Base-by-base conservation (phyloP, 2,329 filamentous ascomycete genomes). In the Septoria petroselini region DNA sequence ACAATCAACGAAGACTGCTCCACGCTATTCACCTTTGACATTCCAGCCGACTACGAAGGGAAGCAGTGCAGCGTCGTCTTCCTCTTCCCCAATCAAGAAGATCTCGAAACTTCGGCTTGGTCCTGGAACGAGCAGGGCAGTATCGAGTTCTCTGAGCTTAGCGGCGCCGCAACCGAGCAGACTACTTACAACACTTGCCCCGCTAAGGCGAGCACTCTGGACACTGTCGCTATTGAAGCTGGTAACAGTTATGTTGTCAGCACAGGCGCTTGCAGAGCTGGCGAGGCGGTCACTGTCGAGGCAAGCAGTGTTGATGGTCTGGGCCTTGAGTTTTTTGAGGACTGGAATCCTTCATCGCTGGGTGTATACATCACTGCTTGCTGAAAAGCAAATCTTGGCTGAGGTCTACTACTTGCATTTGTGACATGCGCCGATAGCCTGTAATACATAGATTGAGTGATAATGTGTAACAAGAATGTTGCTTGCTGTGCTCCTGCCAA, bases 21-120 rank as follows among this genome's bases (percentile, higher is more conserved):
- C 8, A 77, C 78, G 8, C 77, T 86, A 61, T 86, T 84, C 76
- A 85, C 85, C 72, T 87, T 87, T 68, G 81, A 85, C 61, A 78
- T 87, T 34, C 79, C 78, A 1, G 54, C 67, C 3, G 68, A 69
- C 3, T 75, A 81, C 59, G 59, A 70, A 4, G 80, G 78, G 57
- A 79, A 80, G 68, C 79, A 70, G 6, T 88, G 84, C 71, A 77
- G 74, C 49, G 71, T 86, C 4, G 70, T 83, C 50, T 87, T 87
- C 77, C 72, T 85, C 35, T 79, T 86, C 68, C 84, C 84, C 9
- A 58, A 71, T 45, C 65, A 79, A 53, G 61, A 71, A n/a, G 67
- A 82, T 31, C 77, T 85, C n/a, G 68, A 80, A 66, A 83, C 81
- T 1, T 82, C 81, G 0, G 71, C 73, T 7, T 84, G 73, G 67